Percentiles rank a stretch among this genome's conserved stretches.
Conservation (phyloP, 805 yeast species). For the Scheffersomyces stipitis region DNA sequence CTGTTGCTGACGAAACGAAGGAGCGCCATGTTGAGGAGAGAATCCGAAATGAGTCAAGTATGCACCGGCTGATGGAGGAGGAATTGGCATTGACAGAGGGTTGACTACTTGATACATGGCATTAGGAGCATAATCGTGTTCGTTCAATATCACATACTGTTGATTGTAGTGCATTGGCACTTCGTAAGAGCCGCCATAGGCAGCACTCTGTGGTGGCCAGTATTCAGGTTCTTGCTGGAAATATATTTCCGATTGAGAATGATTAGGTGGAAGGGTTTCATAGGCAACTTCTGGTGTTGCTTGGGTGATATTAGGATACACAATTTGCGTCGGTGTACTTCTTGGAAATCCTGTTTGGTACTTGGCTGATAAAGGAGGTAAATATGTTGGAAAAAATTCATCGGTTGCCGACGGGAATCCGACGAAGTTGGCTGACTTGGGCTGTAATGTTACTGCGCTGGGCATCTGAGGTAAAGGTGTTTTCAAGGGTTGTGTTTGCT, state of each 20-base stretch:
- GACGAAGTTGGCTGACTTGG: constrained; percentile 9
- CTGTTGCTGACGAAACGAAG: constrained; percentile 32
- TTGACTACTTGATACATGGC: constrained; percentile 15
- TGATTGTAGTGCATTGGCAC: constrained; percentile 9
- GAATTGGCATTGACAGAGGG: constrained; percentile 7
- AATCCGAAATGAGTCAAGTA: constrained; percentile 1
- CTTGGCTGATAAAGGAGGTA: constrained; percentile 25
- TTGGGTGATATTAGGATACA: not conserved
- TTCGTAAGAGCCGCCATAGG: constrained; percentile 7
- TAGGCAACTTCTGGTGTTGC: not conserved
- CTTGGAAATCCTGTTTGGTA: constrained; percentile 19
- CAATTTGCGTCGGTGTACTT: constrained; percentile 5
- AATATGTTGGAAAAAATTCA: constrained; percentile 18
- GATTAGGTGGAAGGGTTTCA: not conserved
- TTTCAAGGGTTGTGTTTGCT: constrained; percentile 49
- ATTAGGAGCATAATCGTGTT: constrained; percentile 9
- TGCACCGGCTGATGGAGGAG: constrained; percentile 3
- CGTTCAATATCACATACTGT: constrained; percentile 19
- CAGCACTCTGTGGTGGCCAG: constrained; percentile 12
- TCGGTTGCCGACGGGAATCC: constrained; percentile 14
- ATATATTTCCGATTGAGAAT: not conserved
- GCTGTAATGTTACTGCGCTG: constrained; percentile 3
- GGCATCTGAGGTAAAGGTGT: constrained; percentile 22
- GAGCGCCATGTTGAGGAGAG: constrained; percentile 4
- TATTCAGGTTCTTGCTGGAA: constrained; percentile 16